phyloP scores from a whole-genome alignment of 1,284 basidiomycete genomes.

The Ganoderma leucocontextum region DNA sequence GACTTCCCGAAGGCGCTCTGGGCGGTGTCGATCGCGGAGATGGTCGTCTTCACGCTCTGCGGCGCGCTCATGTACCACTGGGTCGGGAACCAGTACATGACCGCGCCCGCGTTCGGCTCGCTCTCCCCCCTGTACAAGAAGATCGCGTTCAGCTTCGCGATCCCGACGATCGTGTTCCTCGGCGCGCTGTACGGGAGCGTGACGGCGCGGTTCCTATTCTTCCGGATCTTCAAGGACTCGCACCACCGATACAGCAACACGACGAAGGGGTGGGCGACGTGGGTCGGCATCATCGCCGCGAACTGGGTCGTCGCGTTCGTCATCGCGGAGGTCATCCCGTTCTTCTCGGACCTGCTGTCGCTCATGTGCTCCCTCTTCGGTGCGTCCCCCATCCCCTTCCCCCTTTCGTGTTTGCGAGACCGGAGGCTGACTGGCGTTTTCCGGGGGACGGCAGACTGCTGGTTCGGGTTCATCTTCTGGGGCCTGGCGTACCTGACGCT shows the following conservation, averaged over 20 bases:
- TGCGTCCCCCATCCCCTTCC: slow-evolving; percentile 32
- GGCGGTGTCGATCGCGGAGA: slow-evolving; percentile 59
- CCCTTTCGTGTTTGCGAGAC: not conserved
- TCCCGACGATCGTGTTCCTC: slow-evolving; percentile 61
- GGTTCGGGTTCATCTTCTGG: slow-evolving; percentile 52
- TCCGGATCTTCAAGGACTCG: slow-evolving; percentile 57
- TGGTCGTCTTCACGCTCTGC: slow-evolving; percentile 66
- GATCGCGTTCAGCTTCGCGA: slow-evolving; percentile 55
- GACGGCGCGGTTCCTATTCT: slow-evolving; percentile 59
- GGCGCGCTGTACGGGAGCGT: slow-evolving; percentile 57
- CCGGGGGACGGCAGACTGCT: not conserved
- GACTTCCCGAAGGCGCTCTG: slow-evolving; percentile 71
- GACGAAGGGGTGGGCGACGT: slow-evolving; percentile 62
- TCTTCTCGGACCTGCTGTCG: slow-evolving; percentile 57
- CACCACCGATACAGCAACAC: slow-evolving; percentile 63
- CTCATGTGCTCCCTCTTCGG: slow-evolving; percentile 56
- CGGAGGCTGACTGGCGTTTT: not conserved
- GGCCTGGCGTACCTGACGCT: slow-evolving; percentile 54
- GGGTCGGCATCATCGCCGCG: slow-evolving; percentile 61
- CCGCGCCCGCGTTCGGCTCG: slow-evolving; percentile 58
- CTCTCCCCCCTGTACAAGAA: slow-evolving; percentile 52
- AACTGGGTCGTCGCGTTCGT: slow-evolving; percentile 70
- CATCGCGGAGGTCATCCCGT: slow-evolving; percentile 60
- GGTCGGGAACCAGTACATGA: slow-evolving; percentile 57
- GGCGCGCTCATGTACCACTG: slow-evolving; percentile 70